Evolutionary conservation across 108 stramenopile species (phyloP), one percentile per base, ranked within the genome.

Genomic region (Cyclotella kingstonii): DNA sequence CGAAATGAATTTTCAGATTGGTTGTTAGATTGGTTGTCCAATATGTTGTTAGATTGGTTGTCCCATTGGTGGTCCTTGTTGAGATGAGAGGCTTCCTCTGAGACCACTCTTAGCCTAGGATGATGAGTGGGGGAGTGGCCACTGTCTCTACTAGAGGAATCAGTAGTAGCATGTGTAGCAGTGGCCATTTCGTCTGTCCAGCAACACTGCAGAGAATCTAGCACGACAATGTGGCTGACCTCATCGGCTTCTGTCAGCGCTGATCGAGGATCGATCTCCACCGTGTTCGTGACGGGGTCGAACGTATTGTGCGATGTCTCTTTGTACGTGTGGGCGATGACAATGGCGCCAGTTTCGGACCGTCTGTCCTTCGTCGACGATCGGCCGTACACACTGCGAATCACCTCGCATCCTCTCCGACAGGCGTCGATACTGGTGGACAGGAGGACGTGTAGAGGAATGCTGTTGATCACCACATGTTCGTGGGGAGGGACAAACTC

Each of bases 391-490:
- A 74, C 83, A 40, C 54, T 63, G 28, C 81, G 73, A 43, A 85
- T 87, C 31, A 83, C 73, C 50, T 83, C 76, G 68, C 86, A 88
- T 17, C 86, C 86, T 29, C 76, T 55, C 14, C 68, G 66, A 47
- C 72, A 71, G 34, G 86, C 86, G 58, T 88, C 84, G 58, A 84
- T 79, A 66, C 86, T 85, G 12, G 72, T 80, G 28, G 79, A 80
- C 8, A 83, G 53, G 25, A 88, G 73, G 48, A 68, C 70, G n/a
- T 69, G 23, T 29, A 85, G 53, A 42, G 71, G 70, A 28, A 87
- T 70, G 34, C 34, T 54, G 54, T 68, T 66, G 39, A 65, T 65
- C 25, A 19, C 35, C 38, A n/a, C n/a, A n/a, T n/a, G n/a, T n/a
- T n/a, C n/a, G n/a, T n/a, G n/a, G n/a, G n/a, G n/a, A n/a, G n/a